These are phyloP conservation scores for Eucalyptus marginata DNA, from an alignment of 345 rosid genomes.

Conservation along the genomic window DNA sequence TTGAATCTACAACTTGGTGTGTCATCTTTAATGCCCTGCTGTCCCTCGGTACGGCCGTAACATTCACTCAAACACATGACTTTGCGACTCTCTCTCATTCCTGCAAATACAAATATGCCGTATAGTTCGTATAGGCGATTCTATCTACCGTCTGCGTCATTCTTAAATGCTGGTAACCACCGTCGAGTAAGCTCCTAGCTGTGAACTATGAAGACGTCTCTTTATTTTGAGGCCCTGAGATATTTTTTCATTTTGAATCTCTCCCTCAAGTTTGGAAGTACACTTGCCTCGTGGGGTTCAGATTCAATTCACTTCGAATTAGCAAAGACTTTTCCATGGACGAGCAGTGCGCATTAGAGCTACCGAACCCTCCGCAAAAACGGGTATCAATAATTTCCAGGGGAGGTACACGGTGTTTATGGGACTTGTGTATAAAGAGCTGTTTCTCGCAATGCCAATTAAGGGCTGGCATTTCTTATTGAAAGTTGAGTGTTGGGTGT, in stretches of 20 bases:
- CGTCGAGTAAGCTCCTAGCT: slow-evolving; percentile 14
- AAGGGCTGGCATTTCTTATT: background rate
- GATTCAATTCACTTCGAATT: background rate
- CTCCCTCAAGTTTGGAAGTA: background rate
- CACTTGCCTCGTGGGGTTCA: background rate
- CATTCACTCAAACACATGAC: background rate
- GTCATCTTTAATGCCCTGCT: background rate
- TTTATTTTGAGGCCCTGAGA: background rate
- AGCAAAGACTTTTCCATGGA: background rate
- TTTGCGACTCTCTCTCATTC: background rate
- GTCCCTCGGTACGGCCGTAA: background rate
- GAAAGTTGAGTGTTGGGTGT: background rate
- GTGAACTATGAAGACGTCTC: slow-evolving; percentile 15
- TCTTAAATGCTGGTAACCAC: slow-evolving; percentile 17
- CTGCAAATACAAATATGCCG: background rate
- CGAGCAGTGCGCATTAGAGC: background rate
- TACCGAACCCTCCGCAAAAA: background rate
- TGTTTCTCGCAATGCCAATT: background rate
- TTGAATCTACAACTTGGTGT: background rate
- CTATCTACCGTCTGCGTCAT: slow-evolving; percentile 2
- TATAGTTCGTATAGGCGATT: background rate
- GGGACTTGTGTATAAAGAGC: background rate
- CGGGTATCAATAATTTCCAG: background rate
- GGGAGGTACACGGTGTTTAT: background rate
- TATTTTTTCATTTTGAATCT: background rate